A percentile compares a stretch with the other conserved stretches of the same genome.
These are phyloP conservation scores for Pterocarpus macrocarpus DNA, from an alignment of 306 rosid genomes.

Conservation along the genomic window DNA sequence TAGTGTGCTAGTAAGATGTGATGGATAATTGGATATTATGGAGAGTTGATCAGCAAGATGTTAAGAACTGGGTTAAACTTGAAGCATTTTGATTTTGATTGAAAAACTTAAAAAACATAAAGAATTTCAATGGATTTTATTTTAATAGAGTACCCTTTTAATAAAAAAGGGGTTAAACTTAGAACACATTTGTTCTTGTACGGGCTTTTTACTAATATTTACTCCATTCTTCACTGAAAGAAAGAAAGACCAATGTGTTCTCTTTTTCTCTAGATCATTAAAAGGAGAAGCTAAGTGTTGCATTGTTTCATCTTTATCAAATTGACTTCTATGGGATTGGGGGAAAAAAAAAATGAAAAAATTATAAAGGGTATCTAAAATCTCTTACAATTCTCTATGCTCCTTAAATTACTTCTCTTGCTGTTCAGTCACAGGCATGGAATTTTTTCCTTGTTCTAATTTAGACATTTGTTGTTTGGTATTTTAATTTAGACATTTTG, in stretches of 20 bases:
- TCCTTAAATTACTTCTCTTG: slow-evolving; percentile 8
- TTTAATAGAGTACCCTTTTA: too few species aligned
- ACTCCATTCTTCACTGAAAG: background rate
- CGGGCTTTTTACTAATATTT: too few species aligned
- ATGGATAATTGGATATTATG: background rate
- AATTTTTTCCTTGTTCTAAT: background rate
- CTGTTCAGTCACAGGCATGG: background rate
- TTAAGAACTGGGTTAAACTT: background rate
- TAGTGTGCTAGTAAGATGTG: background rate
- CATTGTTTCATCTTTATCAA: slow-evolving; percentile 14
- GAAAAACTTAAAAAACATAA: too few species aligned
- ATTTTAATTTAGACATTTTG: slow-evolving; percentile 24
- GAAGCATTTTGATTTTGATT: too few species aligned
- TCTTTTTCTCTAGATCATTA: background rate
- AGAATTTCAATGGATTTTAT: too few species aligned
- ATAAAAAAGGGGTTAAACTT: too few species aligned
- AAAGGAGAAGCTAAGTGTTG: background rate
- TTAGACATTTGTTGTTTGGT: background rate
- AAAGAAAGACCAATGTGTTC: background rate
- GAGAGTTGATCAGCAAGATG: background rate
- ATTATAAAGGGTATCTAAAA: slow-evolving; percentile 1
- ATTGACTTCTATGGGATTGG: too few species aligned
- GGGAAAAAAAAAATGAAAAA: background rate
- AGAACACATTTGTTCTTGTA: too few species aligned
- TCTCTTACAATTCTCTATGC: too few species aligned